A percentile compares a stretch with the other conserved stretches of the same genome.
Conservation (phyloP, 2,329 filamentous ascomycete genomes). For the Aspergillus pseudotamarii region DNA sequence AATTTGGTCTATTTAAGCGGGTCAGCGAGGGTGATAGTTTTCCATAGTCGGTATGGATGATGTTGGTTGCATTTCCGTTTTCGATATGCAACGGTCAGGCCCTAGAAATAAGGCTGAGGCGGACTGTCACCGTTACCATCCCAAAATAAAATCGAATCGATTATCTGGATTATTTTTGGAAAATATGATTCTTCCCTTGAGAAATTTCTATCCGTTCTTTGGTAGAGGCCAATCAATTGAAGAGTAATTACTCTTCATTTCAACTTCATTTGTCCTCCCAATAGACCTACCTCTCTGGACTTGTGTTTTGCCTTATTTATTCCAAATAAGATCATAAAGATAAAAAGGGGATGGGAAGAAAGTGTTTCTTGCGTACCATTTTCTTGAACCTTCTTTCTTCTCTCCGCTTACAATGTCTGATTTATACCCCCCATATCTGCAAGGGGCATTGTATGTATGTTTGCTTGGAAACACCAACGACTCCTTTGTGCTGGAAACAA, state of each 20-base stretch:
- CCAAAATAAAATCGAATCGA: not conserved
- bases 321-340: not conserved
- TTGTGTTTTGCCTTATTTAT: no score
- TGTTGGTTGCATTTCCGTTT: constrained; percentile 22
- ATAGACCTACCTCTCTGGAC: not conserved
- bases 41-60: constrained; percentile 10
- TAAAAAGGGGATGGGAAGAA: not conserved
- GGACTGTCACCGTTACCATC: constrained; percentile 16
- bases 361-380: not conserved
- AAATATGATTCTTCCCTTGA: constrained; percentile 5
- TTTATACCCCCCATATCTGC: no score
- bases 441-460: not conserved
- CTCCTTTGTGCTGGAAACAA: not conserved
- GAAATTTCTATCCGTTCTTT: not conserved
- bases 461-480: not conserved
- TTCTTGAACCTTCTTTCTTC: not conserved
- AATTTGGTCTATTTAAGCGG: not conserved
- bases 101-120: not conserved
- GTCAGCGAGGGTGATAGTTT: not conserved
- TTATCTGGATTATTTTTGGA: constrained; percentile 3
- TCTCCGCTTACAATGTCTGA: not conserved
- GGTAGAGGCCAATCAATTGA: no score
- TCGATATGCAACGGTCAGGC: constrained; percentile 16
- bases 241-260: not conserved
- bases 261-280: not conserved